Evolutionary conservation across 768 basidiomycete species (phyloP).

Genomic region (Xerocomellus chrysenteron): DNA sequence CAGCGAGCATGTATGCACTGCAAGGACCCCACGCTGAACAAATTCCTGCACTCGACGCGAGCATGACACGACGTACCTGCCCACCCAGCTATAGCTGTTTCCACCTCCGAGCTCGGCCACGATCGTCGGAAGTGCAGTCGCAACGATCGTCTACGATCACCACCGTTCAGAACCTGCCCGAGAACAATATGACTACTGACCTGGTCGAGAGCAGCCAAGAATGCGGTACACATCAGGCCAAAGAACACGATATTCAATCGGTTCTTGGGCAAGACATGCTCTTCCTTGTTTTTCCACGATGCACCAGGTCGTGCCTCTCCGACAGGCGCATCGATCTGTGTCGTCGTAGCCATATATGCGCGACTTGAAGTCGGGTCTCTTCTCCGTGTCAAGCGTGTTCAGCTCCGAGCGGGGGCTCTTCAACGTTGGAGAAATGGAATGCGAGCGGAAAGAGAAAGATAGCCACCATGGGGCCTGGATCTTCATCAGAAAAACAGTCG

Average conservation of each 20-base stretch:
- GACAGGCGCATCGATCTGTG: background rate
- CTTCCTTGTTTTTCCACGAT: slow-evolving; percentile 55
- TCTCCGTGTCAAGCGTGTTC: background rate
- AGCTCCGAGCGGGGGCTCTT: background rate
- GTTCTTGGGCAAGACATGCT: slow-evolving; percentile 50
- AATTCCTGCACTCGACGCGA: background rate
- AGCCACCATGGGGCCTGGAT: too few relatives aligned
- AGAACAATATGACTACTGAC: slow-evolving; percentile 29
- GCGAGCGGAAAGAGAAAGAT: too few relatives aligned
- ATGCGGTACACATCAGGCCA: slow-evolving; percentile 30
- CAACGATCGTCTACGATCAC: slow-evolving; percentile 55
- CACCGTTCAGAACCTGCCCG: background rate
- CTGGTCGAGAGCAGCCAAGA: slow-evolving; percentile 57
- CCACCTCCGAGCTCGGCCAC: slow-evolving; percentile 62
- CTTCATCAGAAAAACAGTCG: too few relatives aligned
- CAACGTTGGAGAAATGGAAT: background rate
- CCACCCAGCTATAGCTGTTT: slow-evolving; percentile 69
- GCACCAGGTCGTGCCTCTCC: slow-evolving; percentile 41
- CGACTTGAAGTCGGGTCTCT: background rate
- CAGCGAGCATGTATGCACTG: slow-evolving; percentile 74
- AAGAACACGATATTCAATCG: slow-evolving; percentile 25
- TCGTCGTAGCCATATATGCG: slow-evolving; percentile 5
- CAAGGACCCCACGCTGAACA: background rate
- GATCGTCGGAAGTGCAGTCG: slow-evolving; percentile 75
- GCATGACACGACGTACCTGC: slow-evolving; percentile 43